Evolutionary conservation across 1,284 basidiomycete species (phyloP).

Genomic region (Fomitopsis palustris): DNA sequence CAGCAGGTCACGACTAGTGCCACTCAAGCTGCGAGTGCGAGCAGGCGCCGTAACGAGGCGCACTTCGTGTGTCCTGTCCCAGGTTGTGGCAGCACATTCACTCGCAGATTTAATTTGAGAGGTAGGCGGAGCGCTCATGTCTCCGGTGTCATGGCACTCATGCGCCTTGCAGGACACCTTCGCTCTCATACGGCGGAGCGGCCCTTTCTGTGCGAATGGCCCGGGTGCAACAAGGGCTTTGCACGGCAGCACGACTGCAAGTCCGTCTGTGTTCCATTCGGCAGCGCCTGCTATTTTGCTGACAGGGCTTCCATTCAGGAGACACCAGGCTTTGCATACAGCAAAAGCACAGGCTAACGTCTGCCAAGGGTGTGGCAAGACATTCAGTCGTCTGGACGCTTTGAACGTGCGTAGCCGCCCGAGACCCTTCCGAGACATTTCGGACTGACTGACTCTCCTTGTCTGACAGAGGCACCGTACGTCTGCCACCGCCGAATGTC

Average conservation of each 20-base stretch:
- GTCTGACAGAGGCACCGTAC: conserved; percentile 31
- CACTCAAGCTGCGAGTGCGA: conserved; percentile 91
- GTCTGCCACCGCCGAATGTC: conserved; percentile 13
- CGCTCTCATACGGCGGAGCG: conserved; percentile 96
- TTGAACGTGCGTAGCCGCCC: conserved; percentile 70
- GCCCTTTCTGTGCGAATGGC: conserved; percentile 91
- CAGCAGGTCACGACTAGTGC: conserved; percentile 92
- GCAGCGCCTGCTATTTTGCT: conserved; percentile 4
- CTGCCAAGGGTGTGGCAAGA: conserved; percentile 91
- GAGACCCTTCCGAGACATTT: conserved; percentile 6
- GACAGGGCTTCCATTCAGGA: conserved; percentile 38
- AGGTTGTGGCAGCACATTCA: conserved; percentile 94
- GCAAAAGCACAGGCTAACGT: conserved; percentile 82
- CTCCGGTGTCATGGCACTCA: not conserved
- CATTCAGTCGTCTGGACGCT: conserved; percentile 91
- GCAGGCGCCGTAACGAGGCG: conserved; percentile 85
- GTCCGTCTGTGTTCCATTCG: conserved; percentile 41
- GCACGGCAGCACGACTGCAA: conserved; percentile 97
- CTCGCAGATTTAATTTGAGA: conserved; percentile 79
- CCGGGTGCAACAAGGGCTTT: conserved; percentile 91
- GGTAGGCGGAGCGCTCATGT: conserved; percentile 39
- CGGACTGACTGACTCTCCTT: conserved; percentile 12
- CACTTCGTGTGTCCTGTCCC: conserved; percentile 92
- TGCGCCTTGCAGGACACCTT: conserved; percentile 66
- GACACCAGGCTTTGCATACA: conserved; percentile 86